A percentile compares a stretch with the other conserved stretches of the same genome.
Conservation (phyloP, 768 basidiomycete genomes). For the Suillus decipiens region DNA sequence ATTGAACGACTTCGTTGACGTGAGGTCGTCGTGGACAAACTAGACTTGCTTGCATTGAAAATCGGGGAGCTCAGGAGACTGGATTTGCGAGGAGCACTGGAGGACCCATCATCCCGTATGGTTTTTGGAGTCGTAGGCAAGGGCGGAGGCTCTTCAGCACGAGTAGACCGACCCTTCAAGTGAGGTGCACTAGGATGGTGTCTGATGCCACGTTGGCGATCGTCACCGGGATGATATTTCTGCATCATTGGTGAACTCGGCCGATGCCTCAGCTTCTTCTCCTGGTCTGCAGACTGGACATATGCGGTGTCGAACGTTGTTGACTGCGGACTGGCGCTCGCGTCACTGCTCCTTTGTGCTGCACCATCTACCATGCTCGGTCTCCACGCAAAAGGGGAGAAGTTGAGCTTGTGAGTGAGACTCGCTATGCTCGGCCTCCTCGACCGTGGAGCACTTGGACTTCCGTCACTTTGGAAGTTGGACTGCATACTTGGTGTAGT, state of each 20-base stretch:
- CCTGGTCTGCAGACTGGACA: conserved; percentile 14
- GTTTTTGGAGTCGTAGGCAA: conserved; percentile 3
- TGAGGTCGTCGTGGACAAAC: conserved; percentile 5
- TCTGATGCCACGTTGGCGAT: not conserved
- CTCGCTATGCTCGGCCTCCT: conserved; percentile 32
- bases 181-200: conserved; percentile 5
- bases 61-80: conserved; percentile 13
- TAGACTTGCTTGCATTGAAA: not conserved
- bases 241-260: conserved; percentile 24
- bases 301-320: conserved; percentile 8
- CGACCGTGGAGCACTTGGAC: conserved; percentile 10
- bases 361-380: conserved; percentile 25
- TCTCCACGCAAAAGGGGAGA: conserved; percentile 29
- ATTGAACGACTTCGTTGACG: conserved; percentile 24
- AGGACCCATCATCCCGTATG: conserved; percentile 19
- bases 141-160: conserved; percentile 16
- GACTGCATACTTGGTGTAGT: conserved; percentile 27
- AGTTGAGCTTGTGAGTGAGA: conserved; percentile 34
- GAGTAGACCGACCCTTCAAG: conserved; percentile 6
- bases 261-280: conserved; percentile 23
- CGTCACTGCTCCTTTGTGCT: not conserved
- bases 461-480: conserved; percentile 12
- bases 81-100: conserved; percentile 2
- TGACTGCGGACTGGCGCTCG: conserved; percentile 21
- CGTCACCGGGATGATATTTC: conserved; percentile 14